Evolutionary conservation across 768 basidiomycete species (phyloP), one percentile per base, ranked within the genome.

Genomic region (Flagelloscypha sp.): DNA sequence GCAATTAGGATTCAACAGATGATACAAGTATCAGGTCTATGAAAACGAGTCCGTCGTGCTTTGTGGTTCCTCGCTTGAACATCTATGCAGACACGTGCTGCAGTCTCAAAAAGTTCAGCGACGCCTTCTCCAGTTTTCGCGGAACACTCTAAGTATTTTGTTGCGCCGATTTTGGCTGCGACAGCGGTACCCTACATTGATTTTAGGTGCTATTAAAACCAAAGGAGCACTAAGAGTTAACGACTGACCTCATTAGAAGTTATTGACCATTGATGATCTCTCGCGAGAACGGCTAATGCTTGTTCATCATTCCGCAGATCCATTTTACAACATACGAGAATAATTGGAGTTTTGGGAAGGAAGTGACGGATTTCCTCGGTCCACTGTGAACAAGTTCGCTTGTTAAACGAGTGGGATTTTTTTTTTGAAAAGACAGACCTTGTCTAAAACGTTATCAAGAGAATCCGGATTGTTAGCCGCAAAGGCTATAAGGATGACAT

Each of bases 401-500:
- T n/a, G n/a, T n/a, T n/a, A n/a, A n/a, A n/a, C n/a, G n/a, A n/a
- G n/a, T n/a, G n/a, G n/a, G n/a, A n/a, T n/a, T n/a, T n/a, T n/a
- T n/a, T n/a, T n/a, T n/a, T n/a, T n/a, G n/a, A n/a, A n/a, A n/a
- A 7, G 25, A 51, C 73, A 23, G 43, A 75, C 82, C 68, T 80
- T 84, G 39, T 79, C 82, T 48, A 72, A 65, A 39, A 84, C 81
- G 61, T 86, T 85, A 54, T 85, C 84, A 48, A 81, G 80, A 51
- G 75, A 78, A 11, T 83, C 80, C 9, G 84, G 82, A 38, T 70
- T 74, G 52, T 85, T 83, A 37, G 87, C 63, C 13, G 79, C 79
- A 65, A 85, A 87, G 54, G 85, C 87, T 49, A 87, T 79, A 51
- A 87, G 65, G 62, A 86, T 81, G 38, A 87, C 79, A 54, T 87